Evolutionary conservation across 2,329 filamentous ascomycete genomes (phyloP).

Genomic region (Talaromyces pinophilus): DNA sequence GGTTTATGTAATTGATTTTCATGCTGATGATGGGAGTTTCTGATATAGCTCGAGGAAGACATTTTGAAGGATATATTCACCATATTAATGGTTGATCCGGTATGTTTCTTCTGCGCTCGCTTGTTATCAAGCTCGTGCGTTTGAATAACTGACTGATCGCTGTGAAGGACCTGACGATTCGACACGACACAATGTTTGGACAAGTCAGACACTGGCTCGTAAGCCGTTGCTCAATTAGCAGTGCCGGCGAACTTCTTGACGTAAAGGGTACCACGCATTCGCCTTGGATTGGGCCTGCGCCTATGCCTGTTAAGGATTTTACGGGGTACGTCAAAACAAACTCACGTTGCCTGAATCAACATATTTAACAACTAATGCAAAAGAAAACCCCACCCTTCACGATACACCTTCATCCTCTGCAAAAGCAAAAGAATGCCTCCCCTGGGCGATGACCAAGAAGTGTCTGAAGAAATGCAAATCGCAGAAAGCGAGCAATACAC

Average conservation of each 20-base stretch:
- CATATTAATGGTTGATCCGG: slow-evolving; percentile 20
- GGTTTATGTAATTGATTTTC: no score
- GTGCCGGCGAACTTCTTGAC: slow-evolving; percentile 15
- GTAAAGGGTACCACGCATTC: slow-evolving; percentile 6
- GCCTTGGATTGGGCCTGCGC: slow-evolving; percentile 23
- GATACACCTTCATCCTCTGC: slow-evolving; percentile 24
- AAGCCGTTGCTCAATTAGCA: slow-evolving; percentile 11
- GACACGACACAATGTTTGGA: slow-evolving; percentile 23
- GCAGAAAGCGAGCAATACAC: slow-evolving; percentile 6
- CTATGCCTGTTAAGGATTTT: slow-evolving; percentile 17
- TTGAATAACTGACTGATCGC: not conserved
- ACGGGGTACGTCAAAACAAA: slow-evolving; percentile 11
- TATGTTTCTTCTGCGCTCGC: not conserved
- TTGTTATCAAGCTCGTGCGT: not conserved
- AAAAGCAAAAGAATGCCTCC: not conserved
- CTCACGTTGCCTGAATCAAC: no score
- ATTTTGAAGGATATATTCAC: not conserved
- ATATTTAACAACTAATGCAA: not conserved
- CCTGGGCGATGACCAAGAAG: not conserved
- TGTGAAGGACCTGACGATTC: slow-evolving; percentile 21
- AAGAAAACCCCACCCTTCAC: slow-evolving; percentile 24
- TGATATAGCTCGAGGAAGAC: slow-evolving; percentile 5
- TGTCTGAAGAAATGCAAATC: not conserved
- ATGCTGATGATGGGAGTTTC: not conserved
- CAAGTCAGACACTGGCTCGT: slow-evolving; percentile 25